Conservation (phyloP, 106 monocot species). For the Narthecium ossifragum region DNA sequence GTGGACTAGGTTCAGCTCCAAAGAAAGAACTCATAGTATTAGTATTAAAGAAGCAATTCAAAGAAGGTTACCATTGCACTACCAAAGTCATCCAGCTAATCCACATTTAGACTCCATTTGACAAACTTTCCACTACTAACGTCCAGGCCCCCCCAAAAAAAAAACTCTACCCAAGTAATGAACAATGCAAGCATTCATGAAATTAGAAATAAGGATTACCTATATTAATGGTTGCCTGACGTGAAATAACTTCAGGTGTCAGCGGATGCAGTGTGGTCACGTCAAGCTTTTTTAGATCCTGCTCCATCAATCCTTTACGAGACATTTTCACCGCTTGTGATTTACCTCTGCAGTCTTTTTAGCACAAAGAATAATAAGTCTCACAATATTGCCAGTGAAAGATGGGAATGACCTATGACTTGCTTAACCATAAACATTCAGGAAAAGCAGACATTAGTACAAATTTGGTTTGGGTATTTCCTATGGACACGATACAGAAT, state of each 20-base stretch:
- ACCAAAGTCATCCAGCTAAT: background rate
- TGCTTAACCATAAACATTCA: too few species aligned
- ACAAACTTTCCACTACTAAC: too few species aligned
- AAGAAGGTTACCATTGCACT: background rate
- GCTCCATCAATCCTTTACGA: constrained; percentile 91
- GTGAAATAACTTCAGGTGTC: constrained; percentile 90
- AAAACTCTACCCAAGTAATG: background rate
- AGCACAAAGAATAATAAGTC: too few species aligned
- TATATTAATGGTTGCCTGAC: constrained; percentile 92
- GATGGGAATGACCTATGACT: too few species aligned
- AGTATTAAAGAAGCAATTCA: too few species aligned
- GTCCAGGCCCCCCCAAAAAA: background rate
- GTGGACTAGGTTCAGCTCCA: too few species aligned
- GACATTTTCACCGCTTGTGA: constrained; percentile 66
- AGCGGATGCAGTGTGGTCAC: constrained; percentile 65
- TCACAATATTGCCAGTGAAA: too few species aligned
- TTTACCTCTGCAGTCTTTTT: too few species aligned
- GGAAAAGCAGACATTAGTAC: too few species aligned
- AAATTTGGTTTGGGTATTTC: too few species aligned
- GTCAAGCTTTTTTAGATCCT: constrained; percentile 85
- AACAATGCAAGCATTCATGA: background rate
- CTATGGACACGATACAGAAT: too few species aligned
- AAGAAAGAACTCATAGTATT: background rate
- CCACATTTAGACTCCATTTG: too few species aligned
- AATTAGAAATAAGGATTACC: constrained; percentile 24